Evolutionary conservation across 108 stramenopile species (phyloP).

Genomic region (Skeletonema grethae): DNA sequence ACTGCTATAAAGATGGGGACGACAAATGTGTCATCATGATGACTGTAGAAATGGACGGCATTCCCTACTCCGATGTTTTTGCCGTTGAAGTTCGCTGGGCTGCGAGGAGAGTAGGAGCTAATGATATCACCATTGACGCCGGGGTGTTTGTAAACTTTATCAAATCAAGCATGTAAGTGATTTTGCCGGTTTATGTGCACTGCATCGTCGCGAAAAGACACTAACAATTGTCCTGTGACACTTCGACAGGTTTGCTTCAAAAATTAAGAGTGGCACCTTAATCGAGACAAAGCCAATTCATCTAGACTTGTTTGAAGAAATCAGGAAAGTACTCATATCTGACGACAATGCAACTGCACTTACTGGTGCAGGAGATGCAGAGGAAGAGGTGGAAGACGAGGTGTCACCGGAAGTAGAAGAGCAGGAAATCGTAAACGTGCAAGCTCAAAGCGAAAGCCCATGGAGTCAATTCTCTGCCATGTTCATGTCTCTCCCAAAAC

Average conservation of each 20-base stretch:
- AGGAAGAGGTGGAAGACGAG: background rate
- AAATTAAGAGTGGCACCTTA: constrained; percentile 72
- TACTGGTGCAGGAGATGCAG: constrained; percentile 12
- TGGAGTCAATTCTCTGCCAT: constrained; percentile 5
- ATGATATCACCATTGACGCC: constrained; percentile 68
- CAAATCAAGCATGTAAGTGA: constrained; percentile 63
- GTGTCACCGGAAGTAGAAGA: constrained; percentile 5
- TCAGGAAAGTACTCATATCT: constrained; percentile 41
- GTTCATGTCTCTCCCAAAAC: constrained; percentile 6
- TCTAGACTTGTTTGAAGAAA: constrained; percentile 63
- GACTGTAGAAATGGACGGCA: constrained; percentile 77
- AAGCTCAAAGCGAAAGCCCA: background rate
- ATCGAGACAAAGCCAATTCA: constrained; percentile 72
- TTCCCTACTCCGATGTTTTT: constrained; percentile 84
- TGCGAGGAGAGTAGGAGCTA: constrained; percentile 54
- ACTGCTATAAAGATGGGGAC: constrained; percentile 63
- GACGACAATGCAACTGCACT: constrained; percentile 5
- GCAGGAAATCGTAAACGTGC: background rate
- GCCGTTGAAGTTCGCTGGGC: constrained; percentile 84
- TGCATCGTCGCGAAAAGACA: background rate
- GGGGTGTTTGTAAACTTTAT: constrained; percentile 78
- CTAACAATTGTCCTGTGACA: background rate
- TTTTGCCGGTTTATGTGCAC: background rate
- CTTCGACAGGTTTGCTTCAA: constrained; percentile 53
- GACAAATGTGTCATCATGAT: constrained; percentile 70